phyloP scores from a whole-genome alignment of 2,329 filamentous ascomycete species.

The Diaporthe batatas region DNA sequence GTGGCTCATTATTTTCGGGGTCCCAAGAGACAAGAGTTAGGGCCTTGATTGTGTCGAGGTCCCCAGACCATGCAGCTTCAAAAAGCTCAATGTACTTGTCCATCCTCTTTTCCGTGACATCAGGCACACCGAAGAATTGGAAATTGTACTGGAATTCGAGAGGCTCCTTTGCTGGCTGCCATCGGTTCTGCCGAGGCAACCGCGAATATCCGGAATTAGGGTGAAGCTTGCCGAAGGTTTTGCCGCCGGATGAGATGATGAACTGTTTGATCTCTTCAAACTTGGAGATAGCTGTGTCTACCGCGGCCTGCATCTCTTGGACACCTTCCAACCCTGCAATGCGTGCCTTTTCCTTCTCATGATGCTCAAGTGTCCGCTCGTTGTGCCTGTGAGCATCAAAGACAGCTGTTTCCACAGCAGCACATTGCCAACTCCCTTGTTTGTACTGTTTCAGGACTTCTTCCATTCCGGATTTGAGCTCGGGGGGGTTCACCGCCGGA shows the following conservation, averaged over 20 bases:
- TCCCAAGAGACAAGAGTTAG: constrained; percentile 74
- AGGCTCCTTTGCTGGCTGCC: constrained; percentile 44
- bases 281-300: constrained; percentile 63
- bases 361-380: constrained; percentile 50
- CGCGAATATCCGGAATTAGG: constrained; percentile 60
- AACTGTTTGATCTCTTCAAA: constrained; percentile 68
- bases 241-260: constrained; percentile 71
- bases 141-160: constrained; percentile 63
- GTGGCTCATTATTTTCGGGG: constrained; percentile 64
- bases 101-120: constrained; percentile 67
- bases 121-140: constrained; percentile 64
- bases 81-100: constrained; percentile 76
- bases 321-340: constrained; percentile 50
- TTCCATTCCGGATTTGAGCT: constrained; percentile 53
- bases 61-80: constrained; percentile 80
- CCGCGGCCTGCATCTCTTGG: constrained; percentile 67
- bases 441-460: constrained; percentile 67
- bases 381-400: constrained; percentile 50
- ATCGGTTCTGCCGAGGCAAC: constrained; percentile 24
- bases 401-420: constrained; percentile 60
- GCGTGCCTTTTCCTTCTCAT: constrained; percentile 53
- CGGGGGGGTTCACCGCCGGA: constrained; percentile 49
- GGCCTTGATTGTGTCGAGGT: constrained; percentile 74
- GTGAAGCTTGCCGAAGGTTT: constrained; percentile 75
- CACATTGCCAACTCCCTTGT: constrained; percentile 72